Evolutionary conservation across 23 red algal species (phyloP).

Genomic region (Agarophyton chilense): DNA sequence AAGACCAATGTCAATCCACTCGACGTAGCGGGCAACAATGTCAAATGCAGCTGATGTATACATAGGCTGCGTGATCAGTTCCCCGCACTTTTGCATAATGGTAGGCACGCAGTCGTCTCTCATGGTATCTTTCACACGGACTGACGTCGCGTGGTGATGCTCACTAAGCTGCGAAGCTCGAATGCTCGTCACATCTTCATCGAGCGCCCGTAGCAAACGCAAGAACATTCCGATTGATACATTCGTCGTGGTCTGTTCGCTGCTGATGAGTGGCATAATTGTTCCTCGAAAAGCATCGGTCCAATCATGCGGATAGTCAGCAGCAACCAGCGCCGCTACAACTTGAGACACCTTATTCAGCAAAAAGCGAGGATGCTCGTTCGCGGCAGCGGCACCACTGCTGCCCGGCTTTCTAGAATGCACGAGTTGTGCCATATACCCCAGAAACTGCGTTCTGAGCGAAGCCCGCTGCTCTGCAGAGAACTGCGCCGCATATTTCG

Average conservation of each 20-base stretch:
- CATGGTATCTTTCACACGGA: conserved; percentile 82
- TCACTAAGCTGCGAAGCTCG: conserved; percentile 62
- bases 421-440: conserved; percentile 11
- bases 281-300: conserved; percentile 58
- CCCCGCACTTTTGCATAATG: conserved; percentile 45
- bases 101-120: conserved; percentile 65
- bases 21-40: conserved; percentile 71
- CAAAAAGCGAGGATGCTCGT: conserved; percentile 42
- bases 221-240: conserved; percentile 62
- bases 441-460: conserved; percentile 41
- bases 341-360: conserved; percentile 89
- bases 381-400: neutral
- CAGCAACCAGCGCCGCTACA: conserved; percentile 59
- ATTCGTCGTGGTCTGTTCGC: neutral
- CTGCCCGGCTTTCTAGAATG: neutral
- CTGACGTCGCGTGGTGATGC: conserved; percentile 2
- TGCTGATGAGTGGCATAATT: conserved; percentile 48
- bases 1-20: conserved; percentile 92
- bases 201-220: conserved; percentile 72
- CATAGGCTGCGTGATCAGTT: neutral
- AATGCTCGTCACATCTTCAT: conserved; percentile 85
- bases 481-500: conserved; percentile 21
- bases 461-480: neutral
- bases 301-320: conserved; percentile 86
- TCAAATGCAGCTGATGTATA: conserved; percentile 62